Evolutionary conservation across 805 yeast genomes (phyloP), one percentile per base, ranked within the genome.

Genomic region (Teunomyces lycoperdinae): DNA sequence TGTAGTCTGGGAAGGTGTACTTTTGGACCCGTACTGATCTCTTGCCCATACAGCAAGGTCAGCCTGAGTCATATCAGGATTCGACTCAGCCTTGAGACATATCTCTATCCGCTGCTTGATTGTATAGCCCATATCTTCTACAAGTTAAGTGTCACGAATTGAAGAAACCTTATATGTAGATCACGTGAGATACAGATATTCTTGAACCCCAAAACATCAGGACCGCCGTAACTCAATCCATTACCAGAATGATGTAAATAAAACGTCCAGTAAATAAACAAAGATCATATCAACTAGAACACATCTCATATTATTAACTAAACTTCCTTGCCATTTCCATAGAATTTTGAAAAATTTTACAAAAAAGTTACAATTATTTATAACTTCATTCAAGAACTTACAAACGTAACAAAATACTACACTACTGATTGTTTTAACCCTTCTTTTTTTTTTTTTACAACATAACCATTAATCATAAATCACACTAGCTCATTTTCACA

Each of bases 21-120:
- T 78, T 1, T 67, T 60, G 1, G 80, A 66, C 20, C 78, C 79
- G 56, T 79, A 83, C 13, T 78, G 70, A 28, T 70, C 63, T 58
- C 77, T 76, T 1, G 87, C 87, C 88, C 88, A 83, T 42, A 67
- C 62, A 1, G 87, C 88, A 42, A 83, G 61, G 51, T 83, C 86
- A 9, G 73, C 70, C 60, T 83, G 88, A 2, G 87, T 83, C 87
- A 84, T 80, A 26, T 75, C 75, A 1, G 87, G 87, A 50, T 80
- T 77, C n/a, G 84, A 70, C 61, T 82, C 87, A 5, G 85, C 79
- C 74, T 82, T 80, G 36, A 83, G 75, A 54, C 87, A 83, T 46
- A 83, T 80, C 53, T 82, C 86, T 41, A 82, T 82, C 62, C 83
- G 80, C 55, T 83, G 87, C 58, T 78, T 78, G 51, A 79, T 76